phyloP scores from a whole-genome alignment of 805 yeast genomes.

The Kodamaea kakaduensis region DNA sequence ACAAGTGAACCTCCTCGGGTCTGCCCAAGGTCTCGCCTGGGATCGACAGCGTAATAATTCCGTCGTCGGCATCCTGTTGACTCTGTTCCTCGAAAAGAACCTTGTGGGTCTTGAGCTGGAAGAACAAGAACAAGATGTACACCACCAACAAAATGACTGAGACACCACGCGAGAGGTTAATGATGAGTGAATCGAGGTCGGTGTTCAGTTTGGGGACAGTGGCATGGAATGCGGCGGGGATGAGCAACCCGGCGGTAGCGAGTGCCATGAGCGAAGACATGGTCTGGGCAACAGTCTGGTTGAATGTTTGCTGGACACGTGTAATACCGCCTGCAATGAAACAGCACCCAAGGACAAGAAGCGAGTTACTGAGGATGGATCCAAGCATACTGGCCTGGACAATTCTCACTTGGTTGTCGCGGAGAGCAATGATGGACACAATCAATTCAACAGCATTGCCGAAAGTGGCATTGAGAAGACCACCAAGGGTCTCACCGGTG shows the following conservation, averaged over 20 bases:
- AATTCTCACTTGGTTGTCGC: slow-evolving; percentile 81
- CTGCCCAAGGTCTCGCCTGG: slow-evolving; percentile 23
- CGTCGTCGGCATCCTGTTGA: slow-evolving; percentile 31
- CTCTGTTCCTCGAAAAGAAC: slow-evolving; percentile 59
- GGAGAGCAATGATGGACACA: slow-evolving; percentile 86
- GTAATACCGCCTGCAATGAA: slow-evolving; percentile 90
- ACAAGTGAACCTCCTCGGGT: slow-evolving; percentile 38
- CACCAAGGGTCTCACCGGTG: slow-evolving; percentile 91
- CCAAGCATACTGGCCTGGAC: slow-evolving; percentile 98
- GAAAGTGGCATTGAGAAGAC: slow-evolving; percentile 91
- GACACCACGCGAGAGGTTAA: slow-evolving; percentile 81
- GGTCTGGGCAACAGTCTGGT: slow-evolving; percentile 96
- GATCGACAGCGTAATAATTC: slow-evolving; percentile 29
- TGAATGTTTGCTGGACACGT: slow-evolving; percentile 80
- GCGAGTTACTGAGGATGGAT: slow-evolving; percentile 79
- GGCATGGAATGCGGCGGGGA: slow-evolving; percentile 96
- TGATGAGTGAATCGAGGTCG: slow-evolving; percentile 45
- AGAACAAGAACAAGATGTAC: slow-evolving; percentile 73
- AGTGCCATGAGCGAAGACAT: slow-evolving; percentile 93
- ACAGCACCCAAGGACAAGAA: slow-evolving; percentile 93
- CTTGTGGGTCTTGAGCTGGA: slow-evolving; percentile 87
- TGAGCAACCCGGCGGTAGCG: slow-evolving; percentile 80
- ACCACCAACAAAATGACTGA: slow-evolving; percentile 72
- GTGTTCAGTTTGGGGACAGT: slow-evolving; percentile 49
- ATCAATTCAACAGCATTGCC: slow-evolving; percentile 98